A percentile compares a stretch with the other conserved stretches of the same genome.
phyloP scores from a whole-genome alignment of 2,329 filamentous ascomycete species.

The Chalara sp. region DNA sequence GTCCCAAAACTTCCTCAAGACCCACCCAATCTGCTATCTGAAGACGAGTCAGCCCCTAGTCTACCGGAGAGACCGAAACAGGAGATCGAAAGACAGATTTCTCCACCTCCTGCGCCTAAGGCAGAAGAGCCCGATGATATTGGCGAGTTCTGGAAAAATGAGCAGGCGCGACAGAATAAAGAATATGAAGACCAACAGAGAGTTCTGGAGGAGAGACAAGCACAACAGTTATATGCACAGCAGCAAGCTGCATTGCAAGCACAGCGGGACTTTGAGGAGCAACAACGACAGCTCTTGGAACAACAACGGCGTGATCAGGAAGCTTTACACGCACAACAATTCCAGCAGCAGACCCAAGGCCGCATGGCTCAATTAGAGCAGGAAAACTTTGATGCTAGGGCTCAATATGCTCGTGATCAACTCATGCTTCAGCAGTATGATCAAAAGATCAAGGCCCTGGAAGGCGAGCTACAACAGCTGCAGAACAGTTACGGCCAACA shows the following conservation, averaged over 20 bases:
- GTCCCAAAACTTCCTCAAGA: conserved; percentile 94
- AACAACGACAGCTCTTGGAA: conserved; percentile 79
- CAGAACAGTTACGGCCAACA: conserved; percentile 81
- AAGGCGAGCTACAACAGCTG: conserved; percentile 77
- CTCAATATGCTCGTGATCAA: conserved; percentile 96
- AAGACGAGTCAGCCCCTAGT: conserved; percentile 77
- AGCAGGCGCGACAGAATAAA: conserved; percentile 83
- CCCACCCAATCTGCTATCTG: conserved; percentile 78
- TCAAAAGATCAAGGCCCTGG: conserved; percentile 84
- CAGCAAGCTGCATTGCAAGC: conserved; percentile 78
- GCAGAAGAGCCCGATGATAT: conserved; percentile 87
- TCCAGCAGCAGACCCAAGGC: conserved; percentile 89
- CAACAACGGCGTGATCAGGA: conserved; percentile 89
- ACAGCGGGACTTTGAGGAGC: conserved; percentile 93
- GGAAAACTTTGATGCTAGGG: conserved; percentile 88
- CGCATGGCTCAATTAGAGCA: conserved; percentile 92
- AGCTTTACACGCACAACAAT: conserved; percentile 80
- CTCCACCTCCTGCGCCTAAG: conserved; percentile 61
- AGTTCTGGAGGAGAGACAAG: conserved; percentile 79
- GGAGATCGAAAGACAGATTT: conserved; percentile 62
- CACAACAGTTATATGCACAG: conserved; percentile 73
- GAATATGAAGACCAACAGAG: conserved; percentile 94
- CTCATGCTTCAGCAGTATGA: conserved; percentile 97
- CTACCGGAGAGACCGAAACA: conserved; percentile 75
- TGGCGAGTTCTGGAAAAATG: conserved; percentile 95